Evolutionary conservation across 441 rosid genomes (phyloP).

Genomic region (Sinapis alba): DNA sequence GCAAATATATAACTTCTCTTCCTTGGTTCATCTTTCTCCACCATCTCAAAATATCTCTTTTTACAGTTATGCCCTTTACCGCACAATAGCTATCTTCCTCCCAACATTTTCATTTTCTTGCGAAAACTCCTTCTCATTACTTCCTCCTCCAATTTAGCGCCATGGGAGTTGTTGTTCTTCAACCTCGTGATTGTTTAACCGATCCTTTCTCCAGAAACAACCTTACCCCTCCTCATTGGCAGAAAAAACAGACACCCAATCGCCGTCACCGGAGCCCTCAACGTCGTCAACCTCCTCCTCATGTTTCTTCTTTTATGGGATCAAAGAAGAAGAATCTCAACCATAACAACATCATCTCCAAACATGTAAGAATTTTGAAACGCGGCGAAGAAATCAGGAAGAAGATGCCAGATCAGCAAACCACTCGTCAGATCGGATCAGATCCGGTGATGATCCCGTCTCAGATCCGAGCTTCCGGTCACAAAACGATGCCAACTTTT

Average conservation of each 20-base stretch:
- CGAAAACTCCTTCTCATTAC: background rate
- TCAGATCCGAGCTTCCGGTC: constrained; percentile 35
- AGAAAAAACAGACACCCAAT: constrained; percentile 25
- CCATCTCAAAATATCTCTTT: background rate
- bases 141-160: background rate
- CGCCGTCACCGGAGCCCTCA: constrained; percentile 53
- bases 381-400: constrained; percentile 62
- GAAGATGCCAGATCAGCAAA: constrained; percentile 36
- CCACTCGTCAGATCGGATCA: constrained; percentile 35
- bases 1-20: background rate
- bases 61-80: background rate
- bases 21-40: constrained; percentile 2
- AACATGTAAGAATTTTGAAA: constrained; percentile 61
- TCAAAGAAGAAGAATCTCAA: constrained; percentile 19
- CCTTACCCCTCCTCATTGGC: constrained; percentile 16
- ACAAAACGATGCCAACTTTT: constrained; percentile 20
- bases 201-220: constrained; percentile 21
- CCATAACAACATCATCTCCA: constrained; percentile 42
- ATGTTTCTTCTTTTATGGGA: too few relatives aligned
- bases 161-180: constrained; percentile 31
- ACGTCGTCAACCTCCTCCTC: constrained; percentile 25
- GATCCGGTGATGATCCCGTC: constrained; percentile 35
- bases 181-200: constrained; percentile 4
- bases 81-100: background rate
- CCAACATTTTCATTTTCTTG: background rate